Conservation (phyloP, 2,329 filamentous ascomycete species). For the Pyricularia sp. region DNA sequence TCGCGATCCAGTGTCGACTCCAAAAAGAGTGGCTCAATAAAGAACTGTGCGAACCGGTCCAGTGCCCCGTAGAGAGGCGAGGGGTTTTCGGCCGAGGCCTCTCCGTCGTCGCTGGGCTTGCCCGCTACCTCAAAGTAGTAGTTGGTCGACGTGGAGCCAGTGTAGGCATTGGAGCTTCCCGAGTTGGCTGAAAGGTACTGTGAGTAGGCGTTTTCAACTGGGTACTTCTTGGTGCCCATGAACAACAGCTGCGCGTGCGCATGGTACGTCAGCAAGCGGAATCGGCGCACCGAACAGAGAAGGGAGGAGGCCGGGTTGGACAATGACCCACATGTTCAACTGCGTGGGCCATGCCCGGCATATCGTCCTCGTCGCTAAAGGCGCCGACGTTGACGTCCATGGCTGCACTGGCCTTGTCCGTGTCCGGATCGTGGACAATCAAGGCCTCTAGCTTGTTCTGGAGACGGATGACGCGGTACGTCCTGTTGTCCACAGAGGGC, state of each 20-base stretch:
- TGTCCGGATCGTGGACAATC: slow-evolving; percentile 84
- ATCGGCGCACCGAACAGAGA: neutral
- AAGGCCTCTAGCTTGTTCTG: slow-evolving; percentile 81
- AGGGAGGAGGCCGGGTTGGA: neutral
- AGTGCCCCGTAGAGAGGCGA: slow-evolving; percentile 64
- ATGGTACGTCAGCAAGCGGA: neutral
- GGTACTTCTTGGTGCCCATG: slow-evolving; percentile 98
- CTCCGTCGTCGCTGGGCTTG: slow-evolving; percentile 50
- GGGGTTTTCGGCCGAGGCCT: slow-evolving; percentile 40
- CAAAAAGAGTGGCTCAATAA: slow-evolving; percentile 76
- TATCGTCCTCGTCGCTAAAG: slow-evolving; percentile 80
- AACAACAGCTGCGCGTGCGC: slow-evolving; percentile 50
- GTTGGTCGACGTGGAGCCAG: slow-evolving; percentile 84
- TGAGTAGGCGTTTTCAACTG: slow-evolving; percentile 88
- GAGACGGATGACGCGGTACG: slow-evolving; percentile 76
- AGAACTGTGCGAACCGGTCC: slow-evolving; percentile 89
- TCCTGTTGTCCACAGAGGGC: slow-evolving; percentile 71
- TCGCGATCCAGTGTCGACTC: slow-evolving; percentile 77
- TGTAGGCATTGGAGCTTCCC: slow-evolving; percentile 90
- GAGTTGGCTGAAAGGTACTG: slow-evolving; percentile 84
- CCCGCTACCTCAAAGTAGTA: slow-evolving; percentile 95
- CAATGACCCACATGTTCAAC: slow-evolving; percentile 61
- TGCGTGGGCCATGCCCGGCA: slow-evolving; percentile 91
- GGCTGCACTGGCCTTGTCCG: slow-evolving; percentile 91
- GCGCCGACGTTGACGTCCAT: slow-evolving; percentile 94